A percentile compares a stretch with the other conserved stretches of the same genome.
phyloP scores from a whole-genome alignment of 768 basidiomycete species.

The Plicaturopsis crispa region DNA sequence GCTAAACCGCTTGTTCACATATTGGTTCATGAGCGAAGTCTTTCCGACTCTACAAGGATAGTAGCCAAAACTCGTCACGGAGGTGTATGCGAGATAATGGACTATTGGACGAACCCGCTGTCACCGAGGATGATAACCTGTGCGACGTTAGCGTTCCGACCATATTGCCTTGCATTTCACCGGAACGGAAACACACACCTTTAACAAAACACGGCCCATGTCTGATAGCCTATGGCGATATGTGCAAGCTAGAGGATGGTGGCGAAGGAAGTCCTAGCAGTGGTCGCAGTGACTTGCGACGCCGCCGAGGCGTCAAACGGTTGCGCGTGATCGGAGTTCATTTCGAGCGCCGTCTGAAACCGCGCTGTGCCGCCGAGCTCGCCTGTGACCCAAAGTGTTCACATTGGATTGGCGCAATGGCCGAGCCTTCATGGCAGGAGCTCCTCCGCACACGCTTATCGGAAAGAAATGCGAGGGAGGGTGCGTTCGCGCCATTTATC shows the following conservation, averaged over 20 bases:
- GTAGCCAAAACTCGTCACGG: slow-evolving; percentile 1
- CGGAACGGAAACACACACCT: slow-evolving; percentile 37
- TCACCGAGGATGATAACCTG: slow-evolving; percentile 99
- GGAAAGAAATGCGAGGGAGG: slow-evolving; percentile 78
- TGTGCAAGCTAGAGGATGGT: slow-evolving; percentile 14
- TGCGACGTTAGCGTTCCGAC: slow-evolving; percentile 1
- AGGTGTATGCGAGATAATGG: background rate
- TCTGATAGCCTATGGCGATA: no score
- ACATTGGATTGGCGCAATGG: slow-evolving; percentile 36
- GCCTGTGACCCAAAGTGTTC: background rate
- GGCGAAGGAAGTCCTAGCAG: slow-evolving; percentile 13
- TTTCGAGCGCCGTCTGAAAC: background rate
- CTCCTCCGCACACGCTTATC: slow-evolving; percentile 69
- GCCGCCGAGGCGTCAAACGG: slow-evolving; percentile 6
- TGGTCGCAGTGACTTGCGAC: slow-evolving; percentile 10
- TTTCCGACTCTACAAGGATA: slow-evolving; percentile 85
- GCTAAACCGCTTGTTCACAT: slow-evolving; percentile 99
- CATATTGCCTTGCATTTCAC: slow-evolving; percentile 6
- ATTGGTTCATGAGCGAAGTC: slow-evolving; percentile 99
- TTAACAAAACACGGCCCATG: slow-evolving; percentile 85
- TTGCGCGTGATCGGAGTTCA: background rate
- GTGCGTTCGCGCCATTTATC: slow-evolving; percentile 76
- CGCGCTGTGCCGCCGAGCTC: background rate
- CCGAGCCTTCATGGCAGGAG: slow-evolving; percentile 83
- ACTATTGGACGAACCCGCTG: slow-evolving; percentile 63